A percentile compares a stretch with the other conserved stretches of the same genome.
Conservation (phyloP, 257 asterid species). For the Gentiana dahurica region DNA sequence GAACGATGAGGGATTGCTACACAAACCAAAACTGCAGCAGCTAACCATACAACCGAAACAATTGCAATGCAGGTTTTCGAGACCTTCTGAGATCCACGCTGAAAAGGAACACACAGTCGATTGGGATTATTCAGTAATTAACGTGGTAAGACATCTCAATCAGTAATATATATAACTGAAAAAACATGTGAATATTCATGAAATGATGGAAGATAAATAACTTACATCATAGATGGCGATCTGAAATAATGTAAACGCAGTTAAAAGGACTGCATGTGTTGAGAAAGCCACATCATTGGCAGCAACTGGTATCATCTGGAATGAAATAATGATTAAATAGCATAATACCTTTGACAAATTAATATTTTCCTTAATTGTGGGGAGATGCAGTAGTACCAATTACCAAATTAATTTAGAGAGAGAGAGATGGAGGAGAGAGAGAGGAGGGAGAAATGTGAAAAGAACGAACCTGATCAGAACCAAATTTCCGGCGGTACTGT, state of each 20-base stretch:
- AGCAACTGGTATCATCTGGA: conserved; percentile 96
- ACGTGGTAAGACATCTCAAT: no score
- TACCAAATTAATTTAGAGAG: no score
- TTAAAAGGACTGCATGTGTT: conserved; percentile 67
- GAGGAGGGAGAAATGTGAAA: background rate
- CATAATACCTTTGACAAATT: no score
- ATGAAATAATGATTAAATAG: background rate
- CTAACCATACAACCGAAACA: conserved; percentile 48
- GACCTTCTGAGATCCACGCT: conserved; percentile 81
- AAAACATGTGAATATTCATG: no score
- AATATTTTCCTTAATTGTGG: no score
- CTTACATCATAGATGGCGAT: conserved; percentile 69
- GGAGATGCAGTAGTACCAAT: no score
- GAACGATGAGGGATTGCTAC: conserved; percentile 58
- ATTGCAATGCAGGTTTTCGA: conserved; percentile 42
- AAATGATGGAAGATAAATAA: background rate
- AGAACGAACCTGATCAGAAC: conserved; percentile 42
- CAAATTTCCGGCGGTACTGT: conserved; percentile 64
- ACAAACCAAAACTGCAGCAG: conserved; percentile 58
- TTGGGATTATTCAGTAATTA: no score
- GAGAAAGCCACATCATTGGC: conserved; percentile 97
- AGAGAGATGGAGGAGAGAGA: no score
- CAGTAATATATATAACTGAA: no score
- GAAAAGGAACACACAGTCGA: conserved; percentile 11
- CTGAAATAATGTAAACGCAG: conserved; percentile 65